Evolutionary conservation across 495 filamentous ascomycete species (phyloP).

Genomic region (Podospora sp.): DNA sequence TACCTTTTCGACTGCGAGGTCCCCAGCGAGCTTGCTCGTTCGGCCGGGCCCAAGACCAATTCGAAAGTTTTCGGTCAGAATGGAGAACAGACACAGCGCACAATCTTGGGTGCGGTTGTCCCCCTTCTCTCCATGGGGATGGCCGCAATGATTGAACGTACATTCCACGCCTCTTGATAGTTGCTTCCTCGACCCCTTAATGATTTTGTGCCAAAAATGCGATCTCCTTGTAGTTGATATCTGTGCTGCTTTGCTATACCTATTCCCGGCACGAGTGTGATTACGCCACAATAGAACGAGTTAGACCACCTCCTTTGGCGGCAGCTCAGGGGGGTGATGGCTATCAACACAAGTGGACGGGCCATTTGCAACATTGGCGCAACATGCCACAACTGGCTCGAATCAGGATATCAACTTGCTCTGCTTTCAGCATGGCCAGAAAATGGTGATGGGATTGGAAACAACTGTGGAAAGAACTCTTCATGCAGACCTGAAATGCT

Average conservation of each 20-base stretch:
- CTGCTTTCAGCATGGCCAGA: too few species aligned
- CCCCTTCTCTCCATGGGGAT: conserved; percentile 46
- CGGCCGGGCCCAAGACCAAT: conserved; percentile 49
- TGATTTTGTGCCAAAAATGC: neutral
- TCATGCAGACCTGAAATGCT: neutral
- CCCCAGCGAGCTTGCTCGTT: conserved; percentile 25
- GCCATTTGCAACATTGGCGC: neutral
- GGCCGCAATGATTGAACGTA: conserved; percentile 61
- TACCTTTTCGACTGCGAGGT: conserved; percentile 48
- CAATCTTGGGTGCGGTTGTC: conserved; percentile 63
- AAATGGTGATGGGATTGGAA: neutral
- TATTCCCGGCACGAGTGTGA: too few species aligned
- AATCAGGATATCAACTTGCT: neutral
- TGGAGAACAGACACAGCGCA: conserved; percentile 54
- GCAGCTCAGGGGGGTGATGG: too few species aligned
- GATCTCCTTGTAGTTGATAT: neutral
- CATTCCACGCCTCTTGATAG: conserved; percentile 30
- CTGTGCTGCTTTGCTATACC: too few species aligned
- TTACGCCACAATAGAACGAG: too few species aligned
- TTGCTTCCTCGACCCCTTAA: neutral
- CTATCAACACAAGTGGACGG: neutral
- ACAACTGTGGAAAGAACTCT: neutral
- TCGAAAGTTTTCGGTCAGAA: conserved; percentile 51
- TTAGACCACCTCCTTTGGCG: too few species aligned
- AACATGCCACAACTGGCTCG: too few species aligned